Conservation (phyloP, 106 monocot species). For the Alisma plantagoaquatica region DNA sequence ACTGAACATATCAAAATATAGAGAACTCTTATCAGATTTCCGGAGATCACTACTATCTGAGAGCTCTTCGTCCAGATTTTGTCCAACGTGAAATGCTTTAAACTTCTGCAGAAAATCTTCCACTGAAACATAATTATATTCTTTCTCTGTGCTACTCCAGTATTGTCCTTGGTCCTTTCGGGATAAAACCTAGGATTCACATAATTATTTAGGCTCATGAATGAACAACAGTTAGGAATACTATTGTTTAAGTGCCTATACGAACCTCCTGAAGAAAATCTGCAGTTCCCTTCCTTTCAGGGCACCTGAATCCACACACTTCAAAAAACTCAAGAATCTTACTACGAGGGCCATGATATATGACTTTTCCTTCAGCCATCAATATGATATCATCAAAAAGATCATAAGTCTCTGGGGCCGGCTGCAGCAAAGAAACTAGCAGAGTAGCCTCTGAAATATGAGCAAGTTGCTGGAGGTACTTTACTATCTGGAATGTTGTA, state of each 20-base stretch:
- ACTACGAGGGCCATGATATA: constrained; percentile 63
- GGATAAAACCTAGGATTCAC: constrained; percentile 47
- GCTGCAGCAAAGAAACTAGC: constrained; percentile 80
- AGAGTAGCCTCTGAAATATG: constrained; percentile 67
- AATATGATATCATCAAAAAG: constrained; percentile 87
- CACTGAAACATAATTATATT: constrained; percentile 37
- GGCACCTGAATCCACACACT: constrained; percentile 77
- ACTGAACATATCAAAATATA: constrained; percentile 45
- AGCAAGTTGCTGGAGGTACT: constrained; percentile 64
- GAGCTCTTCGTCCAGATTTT: constrained; percentile 24
- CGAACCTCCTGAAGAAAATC: constrained; percentile 92
- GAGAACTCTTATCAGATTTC: constrained; percentile 26
- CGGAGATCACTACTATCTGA: constrained; percentile 42
- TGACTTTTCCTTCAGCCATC: constrained; percentile 66
- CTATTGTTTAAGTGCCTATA: too few species aligned
- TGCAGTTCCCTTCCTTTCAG: constrained; percentile 73
- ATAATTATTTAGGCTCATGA: too few species aligned
- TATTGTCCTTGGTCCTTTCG: constrained; percentile 86
- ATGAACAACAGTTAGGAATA: too few species aligned
- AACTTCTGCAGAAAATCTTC: constrained; percentile 44
- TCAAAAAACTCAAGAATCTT: constrained; percentile 52
- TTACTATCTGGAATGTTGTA: constrained; percentile 70
- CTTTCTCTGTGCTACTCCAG: constrained; percentile 27
- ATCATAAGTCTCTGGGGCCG: constrained; percentile 76
- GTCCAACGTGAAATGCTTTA: constrained; percentile 34